A percentile compares a stretch with the other conserved stretches of the same genome.
phyloP scores from a whole-genome alignment of 345 rosid species.

The Brassica cretica region DNA sequence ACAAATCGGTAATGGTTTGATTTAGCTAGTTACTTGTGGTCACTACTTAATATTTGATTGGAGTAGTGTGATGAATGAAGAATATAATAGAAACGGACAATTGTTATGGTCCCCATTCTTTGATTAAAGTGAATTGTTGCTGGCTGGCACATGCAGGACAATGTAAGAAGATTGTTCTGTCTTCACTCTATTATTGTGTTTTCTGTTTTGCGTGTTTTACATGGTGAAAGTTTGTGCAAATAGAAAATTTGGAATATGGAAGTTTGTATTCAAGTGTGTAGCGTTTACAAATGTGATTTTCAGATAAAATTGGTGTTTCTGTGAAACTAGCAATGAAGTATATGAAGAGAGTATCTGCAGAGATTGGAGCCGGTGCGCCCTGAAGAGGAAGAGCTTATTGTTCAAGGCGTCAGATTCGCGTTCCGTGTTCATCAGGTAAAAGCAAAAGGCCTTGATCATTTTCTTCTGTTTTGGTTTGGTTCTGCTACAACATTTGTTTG shows the following conservation, averaged over 20 bases:
- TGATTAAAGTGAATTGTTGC: slow-evolving; percentile 25
- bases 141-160: not conserved
- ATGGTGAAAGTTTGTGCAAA: slow-evolving; percentile 5
- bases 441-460: not conserved
- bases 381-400: slow-evolving; percentile 93
- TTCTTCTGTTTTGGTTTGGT: not conserved
- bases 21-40: not conserved
- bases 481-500: no score
- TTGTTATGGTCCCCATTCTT: slow-evolving; percentile 36
- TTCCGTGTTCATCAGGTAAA: slow-evolving; percentile 98
- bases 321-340: slow-evolving; percentile 92
- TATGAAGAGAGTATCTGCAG: slow-evolving; percentile 95
- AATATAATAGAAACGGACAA: slow-evolving; percentile 24
- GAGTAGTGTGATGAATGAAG: slow-evolving; percentile 2
- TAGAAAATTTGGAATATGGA: not conserved
- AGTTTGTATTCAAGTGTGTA: not conserved
- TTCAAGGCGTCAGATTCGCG: slow-evolving; percentile 90
- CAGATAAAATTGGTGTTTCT: slow-evolving; percentile 80
- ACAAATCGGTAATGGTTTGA: no score
- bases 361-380: slow-evolving; percentile 57
- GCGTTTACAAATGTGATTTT: slow-evolving; percentile 17
- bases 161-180: slow-evolving; percentile 8
- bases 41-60: slow-evolving; percentile 14
- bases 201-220: slow-evolving; percentile 21
- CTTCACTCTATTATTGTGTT: slow-evolving; percentile 30